Evolutionary conservation across 768 basidiomycete genomes (phyloP).

Genomic region (Podaxis sp.): DNA sequence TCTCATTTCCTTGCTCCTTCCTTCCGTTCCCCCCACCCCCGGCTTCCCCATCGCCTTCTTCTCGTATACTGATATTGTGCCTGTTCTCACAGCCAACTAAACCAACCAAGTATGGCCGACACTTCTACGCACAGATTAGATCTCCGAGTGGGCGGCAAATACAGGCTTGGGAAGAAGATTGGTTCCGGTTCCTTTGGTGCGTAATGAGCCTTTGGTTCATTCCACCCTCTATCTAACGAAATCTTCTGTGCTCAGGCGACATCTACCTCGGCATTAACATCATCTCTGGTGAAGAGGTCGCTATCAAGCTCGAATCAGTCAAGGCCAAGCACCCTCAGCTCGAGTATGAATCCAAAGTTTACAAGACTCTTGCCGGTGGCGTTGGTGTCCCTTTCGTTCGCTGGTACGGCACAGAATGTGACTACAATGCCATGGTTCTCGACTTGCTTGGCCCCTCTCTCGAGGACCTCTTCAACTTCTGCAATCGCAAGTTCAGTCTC

Average conservation of each 20-base stretch:
- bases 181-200: slow-evolving; percentile 96
- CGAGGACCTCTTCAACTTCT: slow-evolving; percentile 91
- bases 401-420: slow-evolving; percentile 94
- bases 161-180: slow-evolving; percentile 99
- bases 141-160: slow-evolving; percentile 90
- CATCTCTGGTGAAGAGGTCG: slow-evolving; percentile 98
- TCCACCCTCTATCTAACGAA: slow-evolving; percentile 14
- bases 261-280: slow-evolving; percentile 99
- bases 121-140: slow-evolving; percentile 71
- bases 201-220: slow-evolving; percentile 28
- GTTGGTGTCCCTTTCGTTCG: slow-evolving; percentile 98
- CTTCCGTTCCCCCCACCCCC: slow-evolving; percentile 23
- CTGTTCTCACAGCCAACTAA: slow-evolving; percentile 21
- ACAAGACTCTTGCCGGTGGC: slow-evolving; percentile 98
- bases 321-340: slow-evolving; percentile 99
- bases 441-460: slow-evolving; percentile 93
- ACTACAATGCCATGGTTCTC: slow-evolving; percentile 99
- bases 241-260: slow-evolving; percentile 60
- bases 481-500: slow-evolving; percentile 95
- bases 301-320: slow-evolving; percentile 99
- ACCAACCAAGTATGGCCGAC: slow-evolving; percentile 63
- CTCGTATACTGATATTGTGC: slow-evolving; percentile 11
- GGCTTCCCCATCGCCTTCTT: slow-evolving; percentile 13
- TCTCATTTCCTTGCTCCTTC: slow-evolving; percentile 22
- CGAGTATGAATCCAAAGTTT: slow-evolving; percentile 95